These are phyloP conservation scores for Solanum tacnaense DNA, from an alignment of 257 asterid species.

Conservation along the genomic window DNA sequence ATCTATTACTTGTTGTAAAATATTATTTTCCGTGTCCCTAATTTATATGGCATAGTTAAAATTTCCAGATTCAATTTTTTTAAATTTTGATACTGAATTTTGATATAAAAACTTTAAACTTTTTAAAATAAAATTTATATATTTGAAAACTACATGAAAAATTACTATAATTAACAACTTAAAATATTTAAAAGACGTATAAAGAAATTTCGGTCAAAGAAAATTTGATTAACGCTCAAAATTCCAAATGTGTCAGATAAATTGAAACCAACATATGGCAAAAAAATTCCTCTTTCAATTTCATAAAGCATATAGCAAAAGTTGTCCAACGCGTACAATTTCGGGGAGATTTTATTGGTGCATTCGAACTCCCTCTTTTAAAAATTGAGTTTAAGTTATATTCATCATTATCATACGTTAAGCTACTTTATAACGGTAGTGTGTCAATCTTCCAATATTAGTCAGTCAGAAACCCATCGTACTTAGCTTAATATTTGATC, in stretches of 20 bases:
- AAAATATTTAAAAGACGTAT: no score
- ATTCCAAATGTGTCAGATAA: neutral
- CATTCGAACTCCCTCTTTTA: neutral
- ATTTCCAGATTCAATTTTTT: no score
- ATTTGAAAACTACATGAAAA: neutral
- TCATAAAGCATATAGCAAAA: no score
- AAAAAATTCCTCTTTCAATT: no score
- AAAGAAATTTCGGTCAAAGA: no score
- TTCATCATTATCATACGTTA: neutral
- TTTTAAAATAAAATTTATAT: no score
- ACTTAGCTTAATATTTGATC: neutral
- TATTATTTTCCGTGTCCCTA: neutral
- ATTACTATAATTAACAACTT: neutral
- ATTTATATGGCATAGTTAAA: no score
- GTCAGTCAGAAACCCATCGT: neutral
- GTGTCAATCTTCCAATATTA: neutral
- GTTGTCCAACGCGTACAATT: neutral
- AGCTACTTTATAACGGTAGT: neutral
- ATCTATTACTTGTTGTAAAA: neutral
- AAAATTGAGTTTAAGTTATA: neutral
- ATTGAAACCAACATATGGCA: no score
- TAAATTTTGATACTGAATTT: no score
- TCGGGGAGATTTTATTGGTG: neutral
- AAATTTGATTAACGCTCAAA: no score
- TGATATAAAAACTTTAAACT: no score